Evolutionary conservation across 2,329 filamentous ascomycete species (phyloP), one percentile per base, ranked within the genome.

Genomic region (Amauroascus niger): DNA sequence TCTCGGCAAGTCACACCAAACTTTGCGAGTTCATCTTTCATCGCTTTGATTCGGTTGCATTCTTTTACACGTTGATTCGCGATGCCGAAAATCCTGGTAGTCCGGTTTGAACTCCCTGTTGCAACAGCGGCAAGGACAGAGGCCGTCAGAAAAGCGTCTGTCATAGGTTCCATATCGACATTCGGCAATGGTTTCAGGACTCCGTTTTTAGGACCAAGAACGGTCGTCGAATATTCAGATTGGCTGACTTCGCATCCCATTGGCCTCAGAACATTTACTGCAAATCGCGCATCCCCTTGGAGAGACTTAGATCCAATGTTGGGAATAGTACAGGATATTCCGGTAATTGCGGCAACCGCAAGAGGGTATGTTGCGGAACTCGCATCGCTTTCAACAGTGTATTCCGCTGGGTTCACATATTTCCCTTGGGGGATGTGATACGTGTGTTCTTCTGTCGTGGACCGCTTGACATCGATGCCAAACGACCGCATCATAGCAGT

Each of bases 101-200:
- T 84, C 44, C 73, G 73, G 35, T 76, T 78, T 49, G 72, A 74
- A 49, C 82, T 83, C 1, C 87, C 88, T 13, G 79, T 82, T 8
- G 91, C 89, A 41, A 95, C 88, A 33, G 93, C 93, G 24, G 89
- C 93, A 45, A 98, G 78, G 3, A 95, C 89, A 1, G 89, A 94
- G 16, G 93, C 93, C 3, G 90, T 96, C 50, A 98, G 77, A 76
- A 98, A 98, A 47, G 93, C 93, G 70, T 98, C 93, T 0, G 93
- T 98, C 93, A 98, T 98, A 1, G 91, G 87, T 69, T 97, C 93
- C 93, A 98, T 98, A 64, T 98, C 90, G 26, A 98, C 83, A 55
- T 91, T 85, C 16, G 82, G 74, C 11, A 98, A 74, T 0, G 87
- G 84, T 61, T 83, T 83, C 37, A 98, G 74, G 14, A 78, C 71